Conservation (phyloP, 441 rosid species). For the Raphanus hybrid region DNA sequence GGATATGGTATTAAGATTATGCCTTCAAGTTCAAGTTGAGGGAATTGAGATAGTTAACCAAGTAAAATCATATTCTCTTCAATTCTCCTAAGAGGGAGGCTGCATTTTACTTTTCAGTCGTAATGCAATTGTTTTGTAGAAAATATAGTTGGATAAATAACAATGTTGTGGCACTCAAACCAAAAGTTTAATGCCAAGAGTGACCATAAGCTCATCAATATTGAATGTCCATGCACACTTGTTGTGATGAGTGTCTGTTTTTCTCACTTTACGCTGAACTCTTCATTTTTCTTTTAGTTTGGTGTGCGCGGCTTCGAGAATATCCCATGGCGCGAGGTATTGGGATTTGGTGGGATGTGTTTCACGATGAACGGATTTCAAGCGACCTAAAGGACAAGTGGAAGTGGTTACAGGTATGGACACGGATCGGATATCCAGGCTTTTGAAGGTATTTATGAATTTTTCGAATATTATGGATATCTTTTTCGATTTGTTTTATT, state of each 20-base stretch:
- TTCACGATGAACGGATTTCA: constrained; percentile 48
- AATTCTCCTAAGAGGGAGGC: too few relatives aligned
- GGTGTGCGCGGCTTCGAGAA: not conserved
- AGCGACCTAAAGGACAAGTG: constrained; percentile 79
- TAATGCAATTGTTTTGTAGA: not conserved
- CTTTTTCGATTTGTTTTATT: too few relatives aligned
- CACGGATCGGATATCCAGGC: too few relatives aligned
- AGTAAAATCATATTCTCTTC: too few relatives aligned
- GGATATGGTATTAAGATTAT: too few relatives aligned
- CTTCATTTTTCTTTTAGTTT: not conserved
- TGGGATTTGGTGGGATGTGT: too few relatives aligned
- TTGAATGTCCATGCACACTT: not conserved
- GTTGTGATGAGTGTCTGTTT: not conserved
- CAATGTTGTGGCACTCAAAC: not conserved
- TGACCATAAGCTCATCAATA: not conserved
- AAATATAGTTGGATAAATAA: not conserved
- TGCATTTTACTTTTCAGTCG: too few relatives aligned
- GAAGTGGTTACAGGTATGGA: constrained; percentile 34
- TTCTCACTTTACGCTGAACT: not conserved
- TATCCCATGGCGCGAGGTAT: too few relatives aligned
- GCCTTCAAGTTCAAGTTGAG: too few relatives aligned
- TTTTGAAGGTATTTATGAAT: too few relatives aligned
- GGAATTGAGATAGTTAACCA: too few relatives aligned
- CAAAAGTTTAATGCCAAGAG: not conserved
- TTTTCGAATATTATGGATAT: too few relatives aligned